Base-by-base conservation (phyloP, 352 stramenopile species). In the Phytophthora multivora region DNA sequence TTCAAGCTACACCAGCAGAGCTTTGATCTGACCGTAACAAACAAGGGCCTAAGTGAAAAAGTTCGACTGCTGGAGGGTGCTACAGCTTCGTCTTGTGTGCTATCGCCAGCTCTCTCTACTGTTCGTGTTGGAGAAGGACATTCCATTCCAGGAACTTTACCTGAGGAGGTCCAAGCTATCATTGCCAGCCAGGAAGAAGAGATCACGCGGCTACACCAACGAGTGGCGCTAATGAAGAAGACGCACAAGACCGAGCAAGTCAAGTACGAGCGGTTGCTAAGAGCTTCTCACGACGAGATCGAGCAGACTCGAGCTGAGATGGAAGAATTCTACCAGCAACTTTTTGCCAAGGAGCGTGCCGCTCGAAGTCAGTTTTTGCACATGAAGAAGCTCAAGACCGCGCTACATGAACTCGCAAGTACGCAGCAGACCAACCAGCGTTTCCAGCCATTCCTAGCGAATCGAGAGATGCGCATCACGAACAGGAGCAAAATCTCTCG, bases 311-410 rank as follows among this genome's bases (percentile, higher is more conserved):
- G 75, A 2, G 26, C 19, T 12, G 59, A 86, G 26, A 59, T 91
- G 31, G 81, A 90, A 13, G 31, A 57, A 4, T 83, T 90, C 42
- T 68, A 88, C 45, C 53, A 68, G 25, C 69, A 86, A 30, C 19
- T 88, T 2, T 64, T 80, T 15, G 65, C 75, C 2, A 88, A 89
- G 31, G 83, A 94, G 48, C 86, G 86, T 33, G 57, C 70, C 19
- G 72, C 88, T 23, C 73, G 85, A 30, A 74, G 61, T 4, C 80
- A 91, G 26, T 83, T 88, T 33, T 47, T 92, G 18, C 69, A 86
- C 51, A 82, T 94, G 49, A 94, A 94, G 62, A 77, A 82, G 33
- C 79, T 94, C 46, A 92, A 92, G 67, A 78, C 80, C 8, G 58
- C 78, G 8, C 57, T 91, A 0, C 77, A 84, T 15, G 81, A 92